Evolutionary conservation across 176 grass and related monocot genomes (phyloP), one percentile per base, ranked within the genome.

Genomic region (Puccinellia tenuiflora): DNA sequence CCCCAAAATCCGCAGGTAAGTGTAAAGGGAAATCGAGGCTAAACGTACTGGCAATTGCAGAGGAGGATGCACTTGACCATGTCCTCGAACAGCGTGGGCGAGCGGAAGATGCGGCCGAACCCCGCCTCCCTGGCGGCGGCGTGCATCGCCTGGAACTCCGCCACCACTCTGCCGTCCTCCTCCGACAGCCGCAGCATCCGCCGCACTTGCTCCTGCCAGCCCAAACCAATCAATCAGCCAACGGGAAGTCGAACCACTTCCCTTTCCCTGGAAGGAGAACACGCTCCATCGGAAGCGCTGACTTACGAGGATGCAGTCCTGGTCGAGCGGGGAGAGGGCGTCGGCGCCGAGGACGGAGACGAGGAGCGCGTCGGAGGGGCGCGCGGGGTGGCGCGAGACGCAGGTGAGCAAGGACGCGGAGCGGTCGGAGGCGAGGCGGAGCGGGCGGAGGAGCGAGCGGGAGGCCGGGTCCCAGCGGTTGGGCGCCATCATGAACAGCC

Each of bases 401-500:
- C 80, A 81, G 73, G 57, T 62, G 73, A 79, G 46, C 45, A 85
- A 60, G 52, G 92, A 94, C 3, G 6, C 3, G 50, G 85, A 77
- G 66, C 86, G 53, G 60, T 88, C 87, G 77, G 89, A 87, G 81
- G 89, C 68, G 85, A 97, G 91, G 76, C 87, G 91, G 18, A 97
- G 92, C 14, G 94, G 94, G 33, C 94, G 94, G 50, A 51, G 45
- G 68, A 97, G 88, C 79, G 80, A 54, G 77, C 81, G 86, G 30
- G 90, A 61, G 28, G 81, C 42, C 0, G 92, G 88, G 77, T 94
- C 87, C 94, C 92, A 97, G 51, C 83, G 73, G 70, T 97, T 97
- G 80, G 94, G 94, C 16, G 90, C 83, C 94, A 94, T 97, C 94
- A 94, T 97, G 90, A 97, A 97, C 47, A 94, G 86, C 5, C 94